phyloP scores from a whole-genome alignment of 441 rosid genomes.

The Rhodomyrtus psidioides region DNA sequence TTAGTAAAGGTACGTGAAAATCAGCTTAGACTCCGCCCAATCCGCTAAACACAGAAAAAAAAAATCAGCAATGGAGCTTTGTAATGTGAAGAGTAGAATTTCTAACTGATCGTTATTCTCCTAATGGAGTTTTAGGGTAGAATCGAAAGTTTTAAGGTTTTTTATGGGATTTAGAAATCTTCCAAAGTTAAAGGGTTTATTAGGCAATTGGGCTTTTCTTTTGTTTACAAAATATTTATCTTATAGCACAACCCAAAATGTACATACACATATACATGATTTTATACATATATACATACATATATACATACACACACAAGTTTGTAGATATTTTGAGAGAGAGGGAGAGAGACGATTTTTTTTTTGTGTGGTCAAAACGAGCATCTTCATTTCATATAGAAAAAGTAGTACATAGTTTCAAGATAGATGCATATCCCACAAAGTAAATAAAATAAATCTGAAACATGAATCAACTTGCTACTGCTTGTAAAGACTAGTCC shows the following conservation, averaged over 20 bases:
- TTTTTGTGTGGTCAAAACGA: no score
- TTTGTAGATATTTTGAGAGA: not conserved
- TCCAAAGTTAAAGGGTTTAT: not conserved
- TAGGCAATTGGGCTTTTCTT: not conserved
- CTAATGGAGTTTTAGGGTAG: not conserved
- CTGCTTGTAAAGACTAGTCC: no score
- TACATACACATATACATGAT: no score
- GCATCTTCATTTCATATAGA: no score
- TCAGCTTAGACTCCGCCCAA: not conserved
- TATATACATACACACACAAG: no score
- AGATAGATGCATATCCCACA: no score
- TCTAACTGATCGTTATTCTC: not conserved
- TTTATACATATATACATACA: no score
- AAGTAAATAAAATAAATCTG: no score
- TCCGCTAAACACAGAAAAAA: not conserved
- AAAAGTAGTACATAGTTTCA: no score
- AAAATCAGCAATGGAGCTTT: not conserved
- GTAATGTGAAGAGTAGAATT: not conserved
- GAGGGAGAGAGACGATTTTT: not conserved
- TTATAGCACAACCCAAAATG: not conserved
- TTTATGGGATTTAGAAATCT: not conserved
- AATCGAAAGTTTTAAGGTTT: not conserved
- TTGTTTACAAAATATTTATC: not conserved
- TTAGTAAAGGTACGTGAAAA: not conserved
- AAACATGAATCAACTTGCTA: no score